phyloP scores from a whole-genome alignment of 768 basidiomycete species.

The Collybiopsis confluens region DNA sequence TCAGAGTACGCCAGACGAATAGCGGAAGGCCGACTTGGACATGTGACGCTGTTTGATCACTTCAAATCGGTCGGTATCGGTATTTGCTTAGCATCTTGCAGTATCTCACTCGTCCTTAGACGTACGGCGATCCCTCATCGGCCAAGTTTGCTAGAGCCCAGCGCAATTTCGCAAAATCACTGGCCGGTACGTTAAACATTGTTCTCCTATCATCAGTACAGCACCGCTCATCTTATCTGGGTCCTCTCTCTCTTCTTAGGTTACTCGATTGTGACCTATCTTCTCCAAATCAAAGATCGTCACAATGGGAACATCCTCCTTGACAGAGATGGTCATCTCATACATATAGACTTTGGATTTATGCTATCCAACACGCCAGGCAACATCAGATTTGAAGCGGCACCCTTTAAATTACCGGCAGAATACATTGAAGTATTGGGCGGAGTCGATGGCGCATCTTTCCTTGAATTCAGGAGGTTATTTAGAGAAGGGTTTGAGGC shows the following conservation, averaged over 20 bases:
- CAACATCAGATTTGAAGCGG: constrained; percentile 98
- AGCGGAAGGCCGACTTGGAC: constrained; percentile 73
- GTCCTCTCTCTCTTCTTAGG: constrained; percentile 37
- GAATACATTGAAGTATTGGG: constrained; percentile 97
- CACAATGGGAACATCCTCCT: constrained; percentile 98
- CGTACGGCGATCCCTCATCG: constrained; percentile 85
- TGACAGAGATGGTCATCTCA: constrained; percentile 90
- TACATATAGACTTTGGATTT: constrained; percentile 99
- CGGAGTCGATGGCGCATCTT: constrained; percentile 71
- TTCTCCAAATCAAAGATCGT: constrained; percentile 96
- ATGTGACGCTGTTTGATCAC: constrained; percentile 89
- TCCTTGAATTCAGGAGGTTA: constrained; percentile 76
- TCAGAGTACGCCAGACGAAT: constrained; percentile 91
- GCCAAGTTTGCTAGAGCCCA: constrained; percentile 89
- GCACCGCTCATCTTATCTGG: not conserved
- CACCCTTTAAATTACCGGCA: constrained; percentile 92
- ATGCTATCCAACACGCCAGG: constrained; percentile 97
- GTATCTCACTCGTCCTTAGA: constrained; percentile 35
- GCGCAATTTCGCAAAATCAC: constrained; percentile 88
- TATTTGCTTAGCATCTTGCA: not conserved
- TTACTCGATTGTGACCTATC: constrained; percentile 93
- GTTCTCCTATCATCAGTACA: not conserved
- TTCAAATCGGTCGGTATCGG: constrained; percentile 67
- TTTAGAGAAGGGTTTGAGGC: constrained; percentile 94
- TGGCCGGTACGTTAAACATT: constrained; percentile 54